A percentile compares a stretch with the other conserved stretches of the same genome.
phyloP scores from a whole-genome alignment of 352 stramenopile genomes.

The Paralagenidium karlingii region DNA sequence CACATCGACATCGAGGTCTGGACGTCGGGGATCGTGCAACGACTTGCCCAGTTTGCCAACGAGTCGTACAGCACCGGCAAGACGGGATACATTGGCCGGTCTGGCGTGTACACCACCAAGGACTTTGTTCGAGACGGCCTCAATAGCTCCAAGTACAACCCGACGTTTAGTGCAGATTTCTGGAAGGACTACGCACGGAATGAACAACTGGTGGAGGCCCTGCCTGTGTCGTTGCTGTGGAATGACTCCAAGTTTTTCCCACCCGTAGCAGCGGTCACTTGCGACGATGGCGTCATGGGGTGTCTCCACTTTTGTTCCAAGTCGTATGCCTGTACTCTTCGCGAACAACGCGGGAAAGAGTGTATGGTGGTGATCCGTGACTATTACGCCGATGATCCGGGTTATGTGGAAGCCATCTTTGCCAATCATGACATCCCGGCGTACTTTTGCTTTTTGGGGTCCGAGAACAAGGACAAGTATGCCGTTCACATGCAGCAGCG shows the following conservation, averaged over 20 bases:
- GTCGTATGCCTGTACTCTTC: constrained; percentile 23
- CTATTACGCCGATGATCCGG: constrained; percentile 18
- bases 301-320: constrained; percentile 33
- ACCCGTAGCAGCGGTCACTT: constrained; percentile 5
- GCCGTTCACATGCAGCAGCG: constrained; percentile 14
- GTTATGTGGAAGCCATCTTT: constrained; percentile 26
- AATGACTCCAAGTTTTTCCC: constrained; percentile 12
- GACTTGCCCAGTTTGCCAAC: constrained; percentile 27
- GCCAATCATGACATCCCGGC: constrained; percentile 31
- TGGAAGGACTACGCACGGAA: constrained; percentile 33
- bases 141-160: constrained; percentile 8
- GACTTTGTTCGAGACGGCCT: constrained; percentile 18
- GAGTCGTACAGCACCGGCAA: constrained; percentile 18
- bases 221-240: constrained; percentile 12
- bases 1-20: constrained; percentile 49
- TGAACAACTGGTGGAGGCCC: constrained; percentile 16
- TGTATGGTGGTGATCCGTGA: constrained; percentile 36
- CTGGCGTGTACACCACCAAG: constrained; percentile 23
- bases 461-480: constrained; percentile 17
- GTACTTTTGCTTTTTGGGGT: constrained; percentile 58
- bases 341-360: constrained; percentile 11
- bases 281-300: constrained; percentile 16
- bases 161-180: constrained; percentile 25
- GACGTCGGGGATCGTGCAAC: constrained; percentile 14
- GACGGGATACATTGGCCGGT: constrained; percentile 18